phyloP scores from a whole-genome alignment of 169 alveolate genomes.

The Perkinsus chesapeaki region DNA sequence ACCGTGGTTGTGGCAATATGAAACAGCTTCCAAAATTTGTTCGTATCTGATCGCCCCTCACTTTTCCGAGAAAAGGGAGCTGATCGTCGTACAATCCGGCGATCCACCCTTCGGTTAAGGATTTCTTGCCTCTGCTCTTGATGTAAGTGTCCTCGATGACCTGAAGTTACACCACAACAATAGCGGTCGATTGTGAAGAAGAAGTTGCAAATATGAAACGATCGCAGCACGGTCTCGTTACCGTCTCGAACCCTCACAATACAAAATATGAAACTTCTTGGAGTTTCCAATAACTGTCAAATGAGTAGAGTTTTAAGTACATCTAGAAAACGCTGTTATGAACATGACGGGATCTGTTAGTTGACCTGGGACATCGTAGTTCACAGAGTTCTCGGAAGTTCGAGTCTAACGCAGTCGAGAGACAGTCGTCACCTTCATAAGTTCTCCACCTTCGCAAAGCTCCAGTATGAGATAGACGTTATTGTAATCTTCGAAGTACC shows the following conservation, averaged over 20 bases:
- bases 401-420: no score
- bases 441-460: constrained; percentile 63
- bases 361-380: no score
- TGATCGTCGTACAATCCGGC: not conserved
- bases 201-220: no score
- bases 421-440: constrained; percentile 34
- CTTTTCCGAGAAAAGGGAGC: not conserved
- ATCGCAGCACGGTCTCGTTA: no score
- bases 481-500: constrained; percentile 45
- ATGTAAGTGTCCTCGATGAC: not conserved
- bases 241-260: no score
- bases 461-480: constrained; percentile 55
- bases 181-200: no score
- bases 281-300: no score
- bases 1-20: constrained; percentile 9
- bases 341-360: no score
- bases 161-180: not conserved
- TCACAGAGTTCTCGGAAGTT: no score
- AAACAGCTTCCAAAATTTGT: not conserved
- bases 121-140: not conserved
- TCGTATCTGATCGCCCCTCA: not conserved
- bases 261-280: no score
- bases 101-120: not conserved
- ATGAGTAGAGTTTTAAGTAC: no score
- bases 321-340: no score